Conservation (phyloP, 2,329 filamentous ascomycete species). For the Botryotinia narcissicola region DNA sequence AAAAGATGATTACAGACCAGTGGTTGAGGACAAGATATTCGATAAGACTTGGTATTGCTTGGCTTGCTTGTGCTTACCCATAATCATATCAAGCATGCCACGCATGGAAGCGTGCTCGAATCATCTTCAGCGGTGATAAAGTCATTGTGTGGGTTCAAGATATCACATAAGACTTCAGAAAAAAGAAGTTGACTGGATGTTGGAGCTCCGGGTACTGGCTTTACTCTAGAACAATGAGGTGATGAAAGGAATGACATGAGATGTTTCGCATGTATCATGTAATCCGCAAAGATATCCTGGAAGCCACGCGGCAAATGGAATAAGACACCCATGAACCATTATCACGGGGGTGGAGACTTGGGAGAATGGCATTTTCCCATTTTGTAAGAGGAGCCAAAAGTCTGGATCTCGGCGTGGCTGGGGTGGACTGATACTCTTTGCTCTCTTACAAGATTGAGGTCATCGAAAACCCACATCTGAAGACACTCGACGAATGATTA, state of each 20-base stretch:
- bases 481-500: neutral
- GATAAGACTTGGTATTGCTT: neutral
- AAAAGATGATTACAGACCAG: neutral
- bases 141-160: slow-evolving; percentile 9
- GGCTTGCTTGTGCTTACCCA: slow-evolving; percentile 2
- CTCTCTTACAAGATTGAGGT: neutral
- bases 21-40: neutral
- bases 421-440: neutral
- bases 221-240: neutral
- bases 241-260: slow-evolving; percentile 1
- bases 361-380: slow-evolving; percentile 1
- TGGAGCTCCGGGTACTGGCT: neutral
- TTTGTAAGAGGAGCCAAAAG: no score
- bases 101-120: slow-evolving; percentile 1
- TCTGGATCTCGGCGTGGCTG: neutral
- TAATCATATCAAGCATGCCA: neutral
- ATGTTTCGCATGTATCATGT: slow-evolving; percentile 19
- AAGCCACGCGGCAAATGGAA: slow-evolving; percentile 17
- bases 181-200: slow-evolving; percentile 10
- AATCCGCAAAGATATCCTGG: slow-evolving; percentile 15
- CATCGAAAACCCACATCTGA: neutral
- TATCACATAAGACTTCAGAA: slow-evolving; percentile 18
- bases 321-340: neutral
- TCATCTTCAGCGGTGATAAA: slow-evolving; percentile 2
- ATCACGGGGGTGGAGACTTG: slow-evolving; percentile 1